phyloP scores from a whole-genome alignment of 495 filamentous ascomycete genomes.

The Sordaria brevicollis region DNA sequence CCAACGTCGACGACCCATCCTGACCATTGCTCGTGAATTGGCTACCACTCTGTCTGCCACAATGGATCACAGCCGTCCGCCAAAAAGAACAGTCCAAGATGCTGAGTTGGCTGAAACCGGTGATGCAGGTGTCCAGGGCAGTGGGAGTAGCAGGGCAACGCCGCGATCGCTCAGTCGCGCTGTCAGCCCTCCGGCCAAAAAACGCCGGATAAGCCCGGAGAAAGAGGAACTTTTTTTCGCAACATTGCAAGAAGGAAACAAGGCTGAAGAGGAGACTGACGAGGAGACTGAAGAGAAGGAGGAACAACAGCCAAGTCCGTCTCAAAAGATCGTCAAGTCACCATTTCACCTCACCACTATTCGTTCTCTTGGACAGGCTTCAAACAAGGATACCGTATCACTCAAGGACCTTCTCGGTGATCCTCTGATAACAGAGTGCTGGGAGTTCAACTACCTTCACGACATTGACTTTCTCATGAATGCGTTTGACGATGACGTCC shows the following conservation, averaged over 20 bases:
- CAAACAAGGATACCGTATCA: slow-evolving; percentile 58
- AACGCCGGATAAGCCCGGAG: slow-evolving; percentile 8
- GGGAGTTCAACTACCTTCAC: slow-evolving; percentile 84
- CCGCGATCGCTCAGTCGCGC: slow-evolving; percentile 23
- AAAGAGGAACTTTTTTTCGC: background rate
- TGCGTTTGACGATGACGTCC: slow-evolving; percentile 60
- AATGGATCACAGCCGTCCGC: background rate
- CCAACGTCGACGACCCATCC: background rate
- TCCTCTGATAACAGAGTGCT: slow-evolving; percentile 73
- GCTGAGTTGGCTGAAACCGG: background rate
- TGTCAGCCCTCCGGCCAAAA: slow-evolving; percentile 33
- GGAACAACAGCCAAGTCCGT: background rate
- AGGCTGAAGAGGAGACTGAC: background rate
- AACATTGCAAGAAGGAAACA: background rate
- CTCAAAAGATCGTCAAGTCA: slow-evolving; percentile 31
- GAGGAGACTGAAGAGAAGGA: background rate
- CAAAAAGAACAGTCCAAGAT: background rate
- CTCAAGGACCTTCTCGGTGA: slow-evolving; percentile 69
- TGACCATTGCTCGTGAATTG: background rate
- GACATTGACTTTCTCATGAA: slow-evolving; percentile 62
- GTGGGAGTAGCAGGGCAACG: background rate
- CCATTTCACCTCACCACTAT: slow-evolving; percentile 70
- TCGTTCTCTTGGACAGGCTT: slow-evolving; percentile 44
- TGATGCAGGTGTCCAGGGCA: background rate
- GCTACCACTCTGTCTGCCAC: background rate